phyloP scores from a whole-genome alignment of 768 basidiomycete species.

The Hypholoma sublateritium region DNA sequence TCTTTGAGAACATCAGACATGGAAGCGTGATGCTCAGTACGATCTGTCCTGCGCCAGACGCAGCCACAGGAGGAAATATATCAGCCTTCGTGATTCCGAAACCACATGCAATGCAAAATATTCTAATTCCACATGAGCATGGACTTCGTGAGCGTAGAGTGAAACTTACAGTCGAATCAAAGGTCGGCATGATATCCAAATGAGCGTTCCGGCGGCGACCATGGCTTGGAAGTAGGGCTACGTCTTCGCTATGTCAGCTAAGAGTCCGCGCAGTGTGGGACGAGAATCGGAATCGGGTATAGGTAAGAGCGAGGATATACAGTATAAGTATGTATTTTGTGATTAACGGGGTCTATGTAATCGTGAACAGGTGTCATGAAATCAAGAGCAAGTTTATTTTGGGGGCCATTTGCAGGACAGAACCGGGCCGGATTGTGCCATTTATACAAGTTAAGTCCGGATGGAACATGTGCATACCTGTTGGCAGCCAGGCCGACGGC shows the following conservation, averaged over 20 bases:
- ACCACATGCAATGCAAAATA: conserved; percentile 53
- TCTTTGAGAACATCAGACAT: conserved; percentile 68
- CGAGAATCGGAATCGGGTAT: no score
- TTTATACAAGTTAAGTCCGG: no score
- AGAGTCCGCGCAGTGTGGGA: not conserved
- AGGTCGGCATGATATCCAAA: conserved; percentile 65
- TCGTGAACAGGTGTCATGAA: no score
- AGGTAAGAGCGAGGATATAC: no score
- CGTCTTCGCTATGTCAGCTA: not conserved
- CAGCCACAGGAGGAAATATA: conserved; percentile 57
- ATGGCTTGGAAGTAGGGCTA: conserved; percentile 8
- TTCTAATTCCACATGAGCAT: conserved; percentile 32
- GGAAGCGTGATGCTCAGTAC: conserved; percentile 65
- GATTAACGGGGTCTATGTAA: no score
- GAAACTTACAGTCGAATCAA: conserved; percentile 56
- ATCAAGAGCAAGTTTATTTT: no score
- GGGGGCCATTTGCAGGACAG: no score
- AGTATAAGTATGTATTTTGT: no score
- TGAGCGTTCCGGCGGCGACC: conserved; percentile 40
- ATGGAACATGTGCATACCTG: no score
- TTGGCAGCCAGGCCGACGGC: no score
- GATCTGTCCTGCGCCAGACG: conserved; percentile 60
- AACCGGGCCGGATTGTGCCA: no score
- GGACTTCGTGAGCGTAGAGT: not conserved
- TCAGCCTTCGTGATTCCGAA: conserved; percentile 60